Evolutionary conservation across 148 eudicot genomes (phyloP).

Genomic region (Cornus florida): DNA sequence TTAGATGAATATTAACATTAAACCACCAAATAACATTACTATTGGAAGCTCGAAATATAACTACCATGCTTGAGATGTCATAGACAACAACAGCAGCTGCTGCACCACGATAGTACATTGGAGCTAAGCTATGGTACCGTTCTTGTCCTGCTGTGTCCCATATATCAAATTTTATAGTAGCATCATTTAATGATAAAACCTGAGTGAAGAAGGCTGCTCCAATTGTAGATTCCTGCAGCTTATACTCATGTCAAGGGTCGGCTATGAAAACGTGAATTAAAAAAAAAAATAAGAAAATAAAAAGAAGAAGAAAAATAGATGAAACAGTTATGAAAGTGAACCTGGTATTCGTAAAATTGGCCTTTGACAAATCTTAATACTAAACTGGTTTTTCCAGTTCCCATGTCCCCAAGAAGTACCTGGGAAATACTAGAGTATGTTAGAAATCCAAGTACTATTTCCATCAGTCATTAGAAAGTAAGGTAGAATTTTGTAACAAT

Average conservation of each 20-base stretch:
- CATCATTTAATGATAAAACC: constrained; percentile 53
- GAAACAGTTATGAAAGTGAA: constrained; percentile 16
- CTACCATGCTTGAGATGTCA: constrained; percentile 66
- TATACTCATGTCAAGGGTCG: background rate
- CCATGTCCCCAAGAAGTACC: constrained; percentile 84
- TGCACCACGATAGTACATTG: constrained; percentile 83
- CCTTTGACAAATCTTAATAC: constrained; percentile 81
- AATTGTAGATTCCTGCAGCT: constrained; percentile 64
- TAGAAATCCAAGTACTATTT: background rate
- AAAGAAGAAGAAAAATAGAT: background rate
- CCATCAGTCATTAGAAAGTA: background rate
- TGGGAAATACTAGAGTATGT: constrained; percentile 15
- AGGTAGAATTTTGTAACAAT: background rate
- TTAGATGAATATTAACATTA: background rate
- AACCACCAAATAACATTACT: background rate
- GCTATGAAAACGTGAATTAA: background rate
- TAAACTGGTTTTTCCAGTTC: constrained; percentile 78
- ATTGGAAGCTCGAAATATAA: background rate
- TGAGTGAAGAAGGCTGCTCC: constrained; percentile 90
- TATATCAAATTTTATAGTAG: constrained; percentile 64
- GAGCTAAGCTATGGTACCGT: constrained; percentile 80
- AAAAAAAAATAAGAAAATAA: background rate
- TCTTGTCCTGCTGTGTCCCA: constrained; percentile 94
- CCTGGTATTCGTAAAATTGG: constrained; percentile 71
- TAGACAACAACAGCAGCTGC: constrained; percentile 76